Evolutionary conservation across 1,284 basidiomycete species (phyloP).

Genomic region (Stygiomarasmius scandens): DNA sequence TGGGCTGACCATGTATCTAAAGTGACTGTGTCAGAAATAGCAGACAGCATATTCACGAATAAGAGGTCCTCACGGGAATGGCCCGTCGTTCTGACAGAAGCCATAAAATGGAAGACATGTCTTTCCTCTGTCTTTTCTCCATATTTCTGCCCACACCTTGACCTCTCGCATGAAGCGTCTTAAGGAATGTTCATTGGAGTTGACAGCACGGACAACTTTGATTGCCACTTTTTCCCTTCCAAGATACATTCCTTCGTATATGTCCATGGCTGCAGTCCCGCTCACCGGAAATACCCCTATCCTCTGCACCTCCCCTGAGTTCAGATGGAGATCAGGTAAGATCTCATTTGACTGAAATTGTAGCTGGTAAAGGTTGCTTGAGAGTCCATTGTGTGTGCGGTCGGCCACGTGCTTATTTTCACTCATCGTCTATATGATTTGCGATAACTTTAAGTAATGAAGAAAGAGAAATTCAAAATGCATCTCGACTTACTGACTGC

Average conservation of each 20-base stretch:
- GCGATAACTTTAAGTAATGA: neutral
- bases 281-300: conserved; percentile 49
- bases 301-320: conserved; percentile 52
- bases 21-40: neutral
- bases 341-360: conserved; percentile 45
- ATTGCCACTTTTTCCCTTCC: conserved; percentile 55
- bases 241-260: conserved; percentile 57
- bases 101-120: conserved; percentile 61
- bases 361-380: conserved; percentile 50
- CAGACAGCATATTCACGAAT: neutral
- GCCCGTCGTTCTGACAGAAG: conserved; percentile 53
- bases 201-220: conserved; percentile 54
- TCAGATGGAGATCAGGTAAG: conserved; percentile 50
- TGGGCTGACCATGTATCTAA: conserved; percentile 21
- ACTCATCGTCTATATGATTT: conserved; percentile 25
- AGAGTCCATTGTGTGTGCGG: conserved; percentile 42
- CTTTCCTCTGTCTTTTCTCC: conserved; percentile 50
- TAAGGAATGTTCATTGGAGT: conserved; percentile 44
- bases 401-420: conserved; percentile 35
- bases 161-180: conserved; percentile 53
- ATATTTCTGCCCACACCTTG: conserved; percentile 57
- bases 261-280: conserved; percentile 52
- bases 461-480: neutral
- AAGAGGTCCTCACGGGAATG: conserved; percentile 46
- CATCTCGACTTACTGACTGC: conserved; percentile 40